These are phyloP conservation scores for Coemansia sp. DNA, from an alignment of 192 early-diverging fungal species.

Conservation along the genomic window DNA sequence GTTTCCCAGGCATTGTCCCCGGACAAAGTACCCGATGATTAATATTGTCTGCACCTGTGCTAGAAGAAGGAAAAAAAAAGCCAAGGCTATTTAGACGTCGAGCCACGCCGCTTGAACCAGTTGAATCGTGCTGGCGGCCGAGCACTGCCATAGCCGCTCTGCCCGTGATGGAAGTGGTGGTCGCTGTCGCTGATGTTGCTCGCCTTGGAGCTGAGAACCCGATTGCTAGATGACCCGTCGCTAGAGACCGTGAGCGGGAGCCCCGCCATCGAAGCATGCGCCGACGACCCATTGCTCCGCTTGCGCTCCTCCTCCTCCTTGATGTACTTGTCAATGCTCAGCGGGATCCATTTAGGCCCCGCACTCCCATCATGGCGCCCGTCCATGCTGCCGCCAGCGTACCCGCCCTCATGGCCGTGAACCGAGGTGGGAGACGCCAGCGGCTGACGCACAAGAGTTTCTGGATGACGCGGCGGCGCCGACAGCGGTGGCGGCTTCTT, in stretches of 20 bases:
- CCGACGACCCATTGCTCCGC: conserved; percentile 4
- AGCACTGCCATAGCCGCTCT: conserved; percentile 5
- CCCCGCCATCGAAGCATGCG: background rate
- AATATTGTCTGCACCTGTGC: background rate
- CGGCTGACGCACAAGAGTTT: background rate
- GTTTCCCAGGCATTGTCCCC: background rate
- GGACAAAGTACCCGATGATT: background rate
- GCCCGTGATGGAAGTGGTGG: conserved; percentile 12
- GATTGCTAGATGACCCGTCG: conserved; percentile 1
- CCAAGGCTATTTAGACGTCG: conserved; percentile 37
- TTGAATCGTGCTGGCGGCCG: conserved; percentile 45
- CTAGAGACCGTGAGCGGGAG: conserved; percentile 8
- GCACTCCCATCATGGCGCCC: background rate
- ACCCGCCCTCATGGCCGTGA: background rate
- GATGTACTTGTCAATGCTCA: conserved; percentile 53
- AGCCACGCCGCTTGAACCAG: conserved; percentile 55
- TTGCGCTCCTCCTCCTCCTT: conserved; percentile 45
- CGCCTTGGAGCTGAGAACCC: conserved; percentile 27
- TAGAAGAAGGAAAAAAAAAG: background rate
- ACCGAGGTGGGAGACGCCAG: background rate
- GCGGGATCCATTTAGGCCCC: conserved; percentile 43
- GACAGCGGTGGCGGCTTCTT: conserved; percentile 7
- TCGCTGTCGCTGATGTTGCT: conserved; percentile 41
- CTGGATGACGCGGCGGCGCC: background rate
- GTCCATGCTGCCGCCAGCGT: background rate